A percentile compares a stretch with the other conserved stretches of the same genome.
Evolutionary conservation across 139 green algal species (phyloP).

Genomic region (Desmodesmus armatus): DNA sequence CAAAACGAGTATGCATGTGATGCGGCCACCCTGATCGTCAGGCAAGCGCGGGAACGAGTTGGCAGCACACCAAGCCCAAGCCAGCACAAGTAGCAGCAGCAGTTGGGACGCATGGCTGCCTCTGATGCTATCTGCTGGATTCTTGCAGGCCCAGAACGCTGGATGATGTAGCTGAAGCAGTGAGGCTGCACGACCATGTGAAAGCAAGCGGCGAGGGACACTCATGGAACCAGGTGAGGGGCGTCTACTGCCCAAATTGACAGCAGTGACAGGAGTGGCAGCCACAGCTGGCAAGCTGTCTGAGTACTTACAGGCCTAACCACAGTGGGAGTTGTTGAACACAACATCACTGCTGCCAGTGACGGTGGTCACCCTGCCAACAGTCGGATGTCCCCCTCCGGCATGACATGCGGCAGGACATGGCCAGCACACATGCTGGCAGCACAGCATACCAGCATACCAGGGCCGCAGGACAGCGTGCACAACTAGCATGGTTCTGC

Average conservation of each 20-base stretch:
- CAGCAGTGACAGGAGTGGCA: too few species aligned
- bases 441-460: too few species aligned
- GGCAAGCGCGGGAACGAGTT: not conserved
- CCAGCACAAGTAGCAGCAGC: not conserved
- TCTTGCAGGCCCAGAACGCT: slow-evolving; percentile 54
- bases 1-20: slow-evolving; percentile 48
- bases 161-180: slow-evolving; percentile 58
- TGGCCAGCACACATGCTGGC: not conserved
- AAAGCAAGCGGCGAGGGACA: slow-evolving; percentile 56
- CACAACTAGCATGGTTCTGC: too few species aligned
- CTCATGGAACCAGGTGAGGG: slow-evolving; percentile 64
- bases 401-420: not conserved
- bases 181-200: slow-evolving; percentile 50
- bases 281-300: not conserved
- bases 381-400: too few species aligned
- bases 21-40: slow-evolving; percentile 16
- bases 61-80: not conserved
- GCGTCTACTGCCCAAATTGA: not conserved
- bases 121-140: not conserved
- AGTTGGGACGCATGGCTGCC: slow-evolving; percentile 1
- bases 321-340: too few species aligned
- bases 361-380: too few species aligned
- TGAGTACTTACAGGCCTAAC: not conserved
- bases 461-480: too few species aligned
- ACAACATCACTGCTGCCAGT: too few species aligned